Conservation (phyloP, 371 early-diverging fungal species). For the Batkoa obscura region DNA sequence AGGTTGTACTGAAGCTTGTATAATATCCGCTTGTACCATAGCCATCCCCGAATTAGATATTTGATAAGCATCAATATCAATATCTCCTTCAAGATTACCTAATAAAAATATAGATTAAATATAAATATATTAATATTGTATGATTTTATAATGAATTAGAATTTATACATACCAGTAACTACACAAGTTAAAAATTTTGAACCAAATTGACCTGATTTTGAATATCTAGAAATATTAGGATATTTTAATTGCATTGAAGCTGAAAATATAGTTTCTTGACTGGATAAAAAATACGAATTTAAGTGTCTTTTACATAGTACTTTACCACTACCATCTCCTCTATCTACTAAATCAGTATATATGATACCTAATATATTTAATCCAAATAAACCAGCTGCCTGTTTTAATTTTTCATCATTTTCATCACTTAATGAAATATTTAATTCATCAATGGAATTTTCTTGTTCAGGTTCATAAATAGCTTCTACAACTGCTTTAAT, state of each 20-base stretch:
- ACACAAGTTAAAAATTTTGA: constrained; percentile 88
- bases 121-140: too few species aligned
- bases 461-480: constrained; percentile 90
- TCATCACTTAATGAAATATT: constrained; percentile 29
- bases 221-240: constrained; percentile 51
- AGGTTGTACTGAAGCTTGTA: constrained; percentile 81
- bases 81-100: constrained; percentile 47
- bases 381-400: constrained; percentile 55
- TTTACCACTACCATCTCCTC: constrained; percentile 59
- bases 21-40: constrained; percentile 77
- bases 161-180: too few species aligned
- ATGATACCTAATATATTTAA: constrained; percentile 74
- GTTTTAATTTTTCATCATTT: constrained; percentile 36
- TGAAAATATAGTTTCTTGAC: constrained; percentile 79
- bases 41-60: constrained; percentile 83
- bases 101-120: too few species aligned
- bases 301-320: constrained; percentile 76
- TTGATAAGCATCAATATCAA: constrained; percentile 81
- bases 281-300: constrained; percentile 86
- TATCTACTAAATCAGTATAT: constrained; percentile 84
- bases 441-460: constrained; percentile 64
- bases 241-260: constrained; percentile 72
- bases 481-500: constrained; percentile 94
- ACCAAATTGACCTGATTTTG: constrained; percentile 59
- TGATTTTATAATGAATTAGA: too few species aligned